phyloP scores from a whole-genome alignment of 352 stramenopile genomes.

The Phytophthora fragariaefolia region DNA sequence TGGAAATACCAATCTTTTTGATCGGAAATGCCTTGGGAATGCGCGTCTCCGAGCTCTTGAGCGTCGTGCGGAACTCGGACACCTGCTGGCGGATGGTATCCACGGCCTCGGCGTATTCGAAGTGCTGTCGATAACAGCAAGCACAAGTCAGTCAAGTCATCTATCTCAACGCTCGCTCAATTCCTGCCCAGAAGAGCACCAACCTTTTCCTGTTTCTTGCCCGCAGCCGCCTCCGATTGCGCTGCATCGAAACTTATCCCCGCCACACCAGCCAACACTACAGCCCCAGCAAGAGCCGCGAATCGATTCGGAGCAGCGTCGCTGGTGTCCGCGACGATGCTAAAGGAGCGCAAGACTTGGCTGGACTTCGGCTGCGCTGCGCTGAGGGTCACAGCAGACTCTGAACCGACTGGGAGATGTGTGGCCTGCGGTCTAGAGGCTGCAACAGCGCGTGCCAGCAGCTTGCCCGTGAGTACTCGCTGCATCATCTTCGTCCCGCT shows the following conservation, averaged over 20 bases:
- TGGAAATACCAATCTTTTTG: constrained; percentile 86
- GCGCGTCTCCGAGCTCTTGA: constrained; percentile 77
- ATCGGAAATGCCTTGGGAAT: constrained; percentile 83
- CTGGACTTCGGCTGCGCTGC: neutral
- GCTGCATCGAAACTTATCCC: constrained; percentile 13
- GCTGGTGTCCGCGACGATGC: constrained; percentile 4
- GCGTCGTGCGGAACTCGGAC: constrained; percentile 74
- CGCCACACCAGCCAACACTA: constrained; percentile 18
- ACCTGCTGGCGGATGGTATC: constrained; percentile 76
- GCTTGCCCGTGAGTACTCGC: constrained; percentile 17
- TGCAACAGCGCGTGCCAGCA: constrained; percentile 18
- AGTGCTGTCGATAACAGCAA: constrained; percentile 43
- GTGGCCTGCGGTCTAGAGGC: constrained; percentile 2
- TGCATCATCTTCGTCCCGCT: constrained; percentile 19
- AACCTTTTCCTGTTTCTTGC: constrained; percentile 47
- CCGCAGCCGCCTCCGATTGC: constrained; percentile 24
- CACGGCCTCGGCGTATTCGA: constrained; percentile 71
- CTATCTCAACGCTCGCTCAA: neutral
- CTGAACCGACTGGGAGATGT: neutral
- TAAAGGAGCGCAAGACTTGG: constrained; percentile 16
- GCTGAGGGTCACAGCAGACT: neutral
- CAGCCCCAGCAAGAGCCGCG: constrained; percentile 23
- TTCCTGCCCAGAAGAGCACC: neutral
- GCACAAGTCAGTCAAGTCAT: constrained; percentile 4
- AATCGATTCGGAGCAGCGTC: constrained; percentile 16